phyloP scores from a whole-genome alignment of 441 rosid species.

The Gossypium davidsonii region DNA sequence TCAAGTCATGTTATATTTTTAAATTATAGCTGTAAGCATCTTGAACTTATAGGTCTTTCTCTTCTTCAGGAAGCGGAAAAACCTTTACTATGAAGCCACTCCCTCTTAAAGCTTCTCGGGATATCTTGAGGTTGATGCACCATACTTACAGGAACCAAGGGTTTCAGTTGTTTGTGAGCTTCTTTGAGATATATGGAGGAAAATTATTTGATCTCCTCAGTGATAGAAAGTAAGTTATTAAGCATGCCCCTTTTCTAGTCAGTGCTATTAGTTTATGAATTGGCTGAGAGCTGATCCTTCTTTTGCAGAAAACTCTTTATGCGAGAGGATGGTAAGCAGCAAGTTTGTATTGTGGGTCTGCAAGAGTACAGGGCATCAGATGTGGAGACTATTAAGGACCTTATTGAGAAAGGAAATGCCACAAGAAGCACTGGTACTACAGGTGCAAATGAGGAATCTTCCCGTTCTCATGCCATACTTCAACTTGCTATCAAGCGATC shows the following conservation, averaged over 20 bases:
- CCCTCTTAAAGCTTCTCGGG: slow-evolving; percentile 86
- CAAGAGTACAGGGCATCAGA: slow-evolving; percentile 90
- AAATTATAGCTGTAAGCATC: slow-evolving; percentile 11
- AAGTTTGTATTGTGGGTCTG: slow-evolving; percentile 97
- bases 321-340: slow-evolving; percentile 99
- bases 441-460: slow-evolving; percentile 99
- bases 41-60: slow-evolving; percentile 13
- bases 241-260: slow-evolving; percentile 9
- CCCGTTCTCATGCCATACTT: slow-evolving; percentile 98
- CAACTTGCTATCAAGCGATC: slow-evolving; percentile 92
- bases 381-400: slow-evolving; percentile 83
- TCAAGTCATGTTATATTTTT: not conserved
- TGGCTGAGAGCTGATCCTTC: slow-evolving; percentile 22
- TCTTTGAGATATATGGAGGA: slow-evolving; percentile 98
- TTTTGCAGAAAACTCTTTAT: slow-evolving; percentile 79
- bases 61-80: slow-evolving; percentile 83
- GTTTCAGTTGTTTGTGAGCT: slow-evolving; percentile 87
- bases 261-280: slow-evolving; percentile 10
- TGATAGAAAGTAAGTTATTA: slow-evolving; percentile 79
- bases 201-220: slow-evolving; percentile 86
- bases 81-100: slow-evolving; percentile 94
- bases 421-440: slow-evolving; percentile 91
- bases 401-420: slow-evolving; percentile 85
- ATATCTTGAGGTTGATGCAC: slow-evolving; percentile 90
- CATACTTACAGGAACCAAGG: slow-evolving; percentile 86